These are phyloP conservation scores for Aspergillus jensenii DNA, from an alignment of 2,329 filamentous ascomycete species.

Conservation along the genomic window DNA sequence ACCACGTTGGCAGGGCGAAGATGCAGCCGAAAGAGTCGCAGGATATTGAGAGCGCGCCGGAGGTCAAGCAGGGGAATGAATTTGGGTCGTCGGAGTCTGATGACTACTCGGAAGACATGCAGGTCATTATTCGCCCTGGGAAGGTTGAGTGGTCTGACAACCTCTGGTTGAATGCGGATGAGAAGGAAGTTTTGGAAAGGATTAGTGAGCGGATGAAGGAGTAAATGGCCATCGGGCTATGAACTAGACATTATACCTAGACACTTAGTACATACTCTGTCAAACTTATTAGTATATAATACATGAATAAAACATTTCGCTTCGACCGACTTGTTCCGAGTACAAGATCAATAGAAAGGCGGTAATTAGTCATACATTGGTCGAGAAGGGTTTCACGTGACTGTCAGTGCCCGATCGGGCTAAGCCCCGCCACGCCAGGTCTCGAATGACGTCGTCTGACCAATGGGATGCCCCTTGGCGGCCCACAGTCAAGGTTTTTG, in stretches of 20 bases:
- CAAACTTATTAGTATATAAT: too few species aligned
- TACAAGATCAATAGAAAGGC: background rate
- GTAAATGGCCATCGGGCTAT: background rate
- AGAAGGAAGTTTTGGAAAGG: slow-evolving; percentile 31
- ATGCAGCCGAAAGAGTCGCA: background rate
- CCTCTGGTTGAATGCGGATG: slow-evolving; percentile 33
- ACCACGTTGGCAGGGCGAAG: slow-evolving; percentile 22
- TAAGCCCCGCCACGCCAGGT: slow-evolving; percentile 21
- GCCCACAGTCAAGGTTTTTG: slow-evolving; percentile 30
- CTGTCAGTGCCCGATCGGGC: slow-evolving; percentile 19
- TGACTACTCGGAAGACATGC: slow-evolving; percentile 22
- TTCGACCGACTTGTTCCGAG: background rate
- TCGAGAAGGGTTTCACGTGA: slow-evolving; percentile 17
- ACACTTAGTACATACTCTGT: background rate
- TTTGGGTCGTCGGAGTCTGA: slow-evolving; percentile 3
- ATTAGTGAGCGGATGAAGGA: slow-evolving; percentile 35
- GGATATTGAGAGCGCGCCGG: slow-evolving; percentile 21
- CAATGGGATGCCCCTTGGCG: slow-evolving; percentile 20
- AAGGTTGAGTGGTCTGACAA: slow-evolving; percentile 34
- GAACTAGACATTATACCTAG: background rate
- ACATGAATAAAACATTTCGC: too few species aligned
- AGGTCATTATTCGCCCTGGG: slow-evolving; percentile 31
- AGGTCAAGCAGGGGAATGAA: slow-evolving; percentile 16
- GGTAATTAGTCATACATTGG: background rate
- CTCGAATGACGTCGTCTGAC: slow-evolving; percentile 27